Evolutionary conservation across 2,329 filamentous ascomycete genomes (phyloP).

Genomic region (Xylaria sp.): DNA sequence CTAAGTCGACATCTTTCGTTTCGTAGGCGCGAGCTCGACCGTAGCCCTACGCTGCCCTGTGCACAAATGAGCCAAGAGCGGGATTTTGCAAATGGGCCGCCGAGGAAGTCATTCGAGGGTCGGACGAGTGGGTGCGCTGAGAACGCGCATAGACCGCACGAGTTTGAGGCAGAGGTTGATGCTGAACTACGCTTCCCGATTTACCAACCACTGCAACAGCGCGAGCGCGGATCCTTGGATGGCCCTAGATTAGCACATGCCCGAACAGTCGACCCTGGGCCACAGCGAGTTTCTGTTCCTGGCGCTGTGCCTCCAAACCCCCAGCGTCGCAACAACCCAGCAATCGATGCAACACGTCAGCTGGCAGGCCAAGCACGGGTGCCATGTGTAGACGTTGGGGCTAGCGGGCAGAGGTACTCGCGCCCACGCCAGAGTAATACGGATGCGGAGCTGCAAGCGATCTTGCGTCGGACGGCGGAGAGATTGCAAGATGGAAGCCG

Average conservation of each 20-base stretch:
- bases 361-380: constrained; percentile 38
- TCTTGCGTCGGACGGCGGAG: constrained; percentile 59
- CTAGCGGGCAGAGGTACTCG: constrained; percentile 7
- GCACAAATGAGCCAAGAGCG: constrained; percentile 23
- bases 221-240: constrained; percentile 3
- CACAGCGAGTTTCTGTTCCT: constrained; percentile 1
- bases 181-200: background rate
- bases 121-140: background rate
- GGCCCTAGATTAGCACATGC: background rate
- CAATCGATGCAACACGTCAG: constrained; percentile 35
- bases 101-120: background rate
- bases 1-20: constrained; percentile 37
- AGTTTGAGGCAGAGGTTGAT: background rate
- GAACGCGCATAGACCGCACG: background rate
- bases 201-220: constrained; percentile 2
- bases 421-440: constrained; percentile 35
- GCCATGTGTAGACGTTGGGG: constrained; percentile 17
- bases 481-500: constrained; percentile 50
- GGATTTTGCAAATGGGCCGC: background rate
- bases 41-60: constrained; percentile 40
- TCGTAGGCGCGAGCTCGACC: constrained; percentile 27
- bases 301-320: background rate
- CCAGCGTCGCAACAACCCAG: constrained; percentile 15
- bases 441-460: constrained; percentile 57
- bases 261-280: background rate